Evolutionary conservation across 2,329 filamentous ascomycete species (phyloP), one percentile per base, ranked within the genome.

Genomic region (Trematosphaeria pertusa): DNA sequence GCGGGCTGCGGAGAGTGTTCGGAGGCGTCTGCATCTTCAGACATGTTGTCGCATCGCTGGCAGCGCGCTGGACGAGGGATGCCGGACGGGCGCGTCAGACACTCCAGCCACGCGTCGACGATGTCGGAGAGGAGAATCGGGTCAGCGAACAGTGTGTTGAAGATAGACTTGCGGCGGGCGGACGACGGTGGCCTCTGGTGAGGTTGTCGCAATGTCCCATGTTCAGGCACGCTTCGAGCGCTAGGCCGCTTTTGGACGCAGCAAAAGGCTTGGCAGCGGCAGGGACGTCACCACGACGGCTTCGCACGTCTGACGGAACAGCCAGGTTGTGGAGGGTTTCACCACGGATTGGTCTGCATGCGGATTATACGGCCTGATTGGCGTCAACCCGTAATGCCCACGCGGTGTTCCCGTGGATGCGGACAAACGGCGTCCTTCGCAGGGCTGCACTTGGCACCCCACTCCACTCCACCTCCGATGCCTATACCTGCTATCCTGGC

Each of bases 1-100:
- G 78, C 75, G 18, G 76, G 74, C 54, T 78, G 65, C 24, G 56
- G 59, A 30, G 66, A 57, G 56, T 59, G 59, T 15, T 69, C 67
- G 48, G 59, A 60, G 47, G 62, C 65, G 50, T 55, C 63, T 50
- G 60, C 51, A 37, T 48, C 61, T 51, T 68, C 64, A 62, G 66
- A 65, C 67, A 70, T 70, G 59, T 53, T 49, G 54, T 61, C 59
- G 67, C 65, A 72, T 72, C 52, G 65, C 62, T 58, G 59, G 54
- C 55, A 54, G 64, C 56, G 53, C 43, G 39, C 37, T 46, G 52
- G 47, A 50, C 48, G 48, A 62, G 65, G 58, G 58, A 52, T 58
- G 62, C 59, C 60, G 40, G 65, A 65, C 58, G 64, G 59, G 60
- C 68, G 67, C 65, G 67, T 69, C 66, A 69, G 64, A 61, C 62